Evolutionary conservation across 208 protist species (phyloP), one percentile per base, ranked within the genome.

Genomic region (Acanthamoeba sp.): DNA sequence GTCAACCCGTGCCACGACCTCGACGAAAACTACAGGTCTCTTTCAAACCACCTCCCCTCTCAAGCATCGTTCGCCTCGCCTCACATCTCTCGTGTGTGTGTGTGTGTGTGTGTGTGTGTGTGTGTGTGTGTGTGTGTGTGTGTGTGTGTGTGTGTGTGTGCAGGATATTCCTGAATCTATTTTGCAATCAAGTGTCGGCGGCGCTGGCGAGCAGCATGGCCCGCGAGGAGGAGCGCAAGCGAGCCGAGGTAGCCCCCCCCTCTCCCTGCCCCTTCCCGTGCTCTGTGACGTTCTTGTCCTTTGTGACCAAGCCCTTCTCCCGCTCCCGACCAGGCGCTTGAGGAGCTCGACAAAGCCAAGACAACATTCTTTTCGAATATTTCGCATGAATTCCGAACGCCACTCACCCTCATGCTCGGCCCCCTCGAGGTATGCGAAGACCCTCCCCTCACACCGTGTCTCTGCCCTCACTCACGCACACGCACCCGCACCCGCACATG

Each of bases 331-430:
- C 64, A 88, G 78, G 40, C 91, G 27, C 88, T 95, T 14, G 94
- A 64, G 16, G 91, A 95, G 42, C 55, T 95, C 27, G 94, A 95
- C 48, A 38, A 38, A 48, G 82, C 88, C 34, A 95, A 95, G 48
- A 95, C 94, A 0, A 27, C 7, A 22, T 95, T 95, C 57, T 95
- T 95, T 18, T 95, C 52, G 0, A 95, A 95, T 48, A 94, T 95
- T n/a, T 95, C 90, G 22, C 94, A 95, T 20, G 94, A 95, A 20
- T 94, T 95, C n/a, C 36, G 94, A 5, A 95, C 94, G 32, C 94
- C 94, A 5, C 91, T 95, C 32, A 94, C 94, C 12, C 94, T 95
- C 29, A 95, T 95, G 57, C 59, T 95, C 20, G 94, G 90, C 3
- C 94, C 94, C 4, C 50, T 95, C 16, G 94, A 73, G 36, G 94